Conservation (phyloP, 352 stramenopile genomes). For the Pythium folliculosum region DNA sequence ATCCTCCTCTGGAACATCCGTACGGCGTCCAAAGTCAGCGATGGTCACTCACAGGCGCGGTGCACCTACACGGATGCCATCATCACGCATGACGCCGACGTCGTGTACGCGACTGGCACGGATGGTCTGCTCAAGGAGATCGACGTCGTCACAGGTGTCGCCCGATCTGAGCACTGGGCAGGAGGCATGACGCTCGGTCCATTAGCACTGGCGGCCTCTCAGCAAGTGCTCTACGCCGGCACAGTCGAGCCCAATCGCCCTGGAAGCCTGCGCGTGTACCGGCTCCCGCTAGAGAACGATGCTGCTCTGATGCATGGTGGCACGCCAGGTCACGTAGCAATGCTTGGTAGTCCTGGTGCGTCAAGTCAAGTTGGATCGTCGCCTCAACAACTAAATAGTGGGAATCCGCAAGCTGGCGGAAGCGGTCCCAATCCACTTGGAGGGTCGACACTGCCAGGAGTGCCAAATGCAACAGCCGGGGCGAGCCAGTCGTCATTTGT, state of each 20-base stretch:
- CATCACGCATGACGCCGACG: slow-evolving; percentile 57
- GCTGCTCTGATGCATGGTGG: slow-evolving; percentile 13
- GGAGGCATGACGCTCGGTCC: slow-evolving; percentile 63
- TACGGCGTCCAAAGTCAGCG: slow-evolving; percentile 70
- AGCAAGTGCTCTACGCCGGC: slow-evolving; percentile 90
- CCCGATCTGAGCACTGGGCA: slow-evolving; percentile 60
- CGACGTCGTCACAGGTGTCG: slow-evolving; percentile 68
- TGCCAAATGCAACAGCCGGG: neutral
- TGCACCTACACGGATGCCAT: slow-evolving; percentile 74
- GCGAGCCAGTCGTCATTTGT: slow-evolving; percentile 37
- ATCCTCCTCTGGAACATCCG: slow-evolving; percentile 81
- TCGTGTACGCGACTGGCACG: slow-evolving; percentile 90
- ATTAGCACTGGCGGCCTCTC: slow-evolving; percentile 77
- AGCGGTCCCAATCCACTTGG: slow-evolving; percentile 25
- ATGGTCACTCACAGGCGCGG: slow-evolving; percentile 75
- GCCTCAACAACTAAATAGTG: slow-evolving; percentile 26
- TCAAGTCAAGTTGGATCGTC: slow-evolving; percentile 15
- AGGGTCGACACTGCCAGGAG: neutral
- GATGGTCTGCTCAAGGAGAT: slow-evolving; percentile 91
- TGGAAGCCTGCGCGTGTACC: slow-evolving; percentile 74
- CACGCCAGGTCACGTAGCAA: neutral
- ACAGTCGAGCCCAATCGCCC: slow-evolving; percentile 72
- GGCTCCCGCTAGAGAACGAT: slow-evolving; percentile 69
- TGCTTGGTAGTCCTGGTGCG: slow-evolving; percentile 18
- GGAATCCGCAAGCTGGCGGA: slow-evolving; percentile 19